phyloP scores from a whole-genome alignment of 148 eudicot species.

The Rhododendron simsii region DNA sequence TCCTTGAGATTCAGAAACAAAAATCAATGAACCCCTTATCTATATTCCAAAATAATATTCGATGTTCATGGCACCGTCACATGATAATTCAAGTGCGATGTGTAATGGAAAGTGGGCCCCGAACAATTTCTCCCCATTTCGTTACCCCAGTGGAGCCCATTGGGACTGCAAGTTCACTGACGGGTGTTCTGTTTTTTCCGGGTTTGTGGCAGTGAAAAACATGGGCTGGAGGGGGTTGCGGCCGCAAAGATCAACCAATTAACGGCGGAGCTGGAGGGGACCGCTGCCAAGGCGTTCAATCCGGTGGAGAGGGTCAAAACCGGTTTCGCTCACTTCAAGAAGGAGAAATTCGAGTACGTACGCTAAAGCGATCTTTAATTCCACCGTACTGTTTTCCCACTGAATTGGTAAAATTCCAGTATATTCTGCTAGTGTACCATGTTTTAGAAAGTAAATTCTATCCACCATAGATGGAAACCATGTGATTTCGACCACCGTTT shows the following conservation, averaged over 20 bases:
- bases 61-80: too few relatives aligned
- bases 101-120: background rate
- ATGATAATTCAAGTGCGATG: background rate
- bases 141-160: background rate
- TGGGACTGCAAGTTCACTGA: background rate
- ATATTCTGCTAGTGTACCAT: background rate
- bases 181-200: background rate
- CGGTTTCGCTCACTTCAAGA: constrained; percentile 77
- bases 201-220: constrained; percentile 47
- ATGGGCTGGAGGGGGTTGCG: constrained; percentile 44
- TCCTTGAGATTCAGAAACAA: too few relatives aligned
- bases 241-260: constrained; percentile 60
- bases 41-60: too few relatives aligned
- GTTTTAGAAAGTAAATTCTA: too few relatives aligned
- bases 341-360: constrained; percentile 70
- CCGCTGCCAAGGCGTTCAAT: constrained; percentile 27
- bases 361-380: background rate
- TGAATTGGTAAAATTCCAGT: background rate
- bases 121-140: background rate
- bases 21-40: too few relatives aligned
- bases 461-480: too few relatives aligned
- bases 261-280: constrained; percentile 56
- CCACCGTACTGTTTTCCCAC: background rate
- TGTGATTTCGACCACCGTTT: too few relatives aligned
- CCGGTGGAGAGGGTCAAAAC: constrained; percentile 50